A percentile compares a stretch with the other conserved stretches of the same genome.
These are phyloP conservation scores for Cercospora beticola DNA, from an alignment of 2,329 filamentous ascomycete species.

Conservation along the genomic window DNA sequence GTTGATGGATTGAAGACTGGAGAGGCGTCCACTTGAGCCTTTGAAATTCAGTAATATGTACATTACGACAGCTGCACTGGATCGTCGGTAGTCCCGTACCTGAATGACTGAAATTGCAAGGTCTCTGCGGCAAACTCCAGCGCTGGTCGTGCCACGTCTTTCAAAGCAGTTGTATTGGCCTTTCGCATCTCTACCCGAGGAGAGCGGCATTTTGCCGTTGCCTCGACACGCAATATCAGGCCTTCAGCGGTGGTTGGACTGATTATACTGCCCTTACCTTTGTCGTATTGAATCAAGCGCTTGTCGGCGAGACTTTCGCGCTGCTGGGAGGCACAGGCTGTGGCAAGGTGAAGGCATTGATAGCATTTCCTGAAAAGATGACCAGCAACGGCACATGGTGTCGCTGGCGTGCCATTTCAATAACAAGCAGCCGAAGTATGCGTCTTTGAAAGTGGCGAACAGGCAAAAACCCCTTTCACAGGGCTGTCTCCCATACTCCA, in stretches of 20 bases:
- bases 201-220: not conserved
- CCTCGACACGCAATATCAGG: not conserved
- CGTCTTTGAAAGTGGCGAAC: not conserved
- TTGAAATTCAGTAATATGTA: not conserved
- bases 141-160: not conserved
- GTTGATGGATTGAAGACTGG: slow-evolving; percentile 27
- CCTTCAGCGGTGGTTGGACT: not conserved
- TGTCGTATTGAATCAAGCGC: not conserved
- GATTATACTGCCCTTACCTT: not conserved
- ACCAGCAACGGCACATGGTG: not conserved
- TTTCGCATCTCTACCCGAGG: not conserved
- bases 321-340: not conserved
- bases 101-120: not conserved
- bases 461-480: not conserved
- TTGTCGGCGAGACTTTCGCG: not conserved
- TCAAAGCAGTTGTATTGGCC: not conserved
- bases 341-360: not conserved
- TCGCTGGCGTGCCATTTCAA: not conserved
- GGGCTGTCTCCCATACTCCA: not conserved
- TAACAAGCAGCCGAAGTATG: not conserved
- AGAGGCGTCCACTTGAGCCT: not conserved
- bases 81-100: not conserved
- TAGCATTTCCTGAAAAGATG: not conserved
- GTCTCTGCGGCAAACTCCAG: not conserved
- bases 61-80: not conserved